These are phyloP conservation scores for Suhomyces panamericanus DNA, from an alignment of 1,139 yeast genomes.

Conservation along the genomic window DNA sequence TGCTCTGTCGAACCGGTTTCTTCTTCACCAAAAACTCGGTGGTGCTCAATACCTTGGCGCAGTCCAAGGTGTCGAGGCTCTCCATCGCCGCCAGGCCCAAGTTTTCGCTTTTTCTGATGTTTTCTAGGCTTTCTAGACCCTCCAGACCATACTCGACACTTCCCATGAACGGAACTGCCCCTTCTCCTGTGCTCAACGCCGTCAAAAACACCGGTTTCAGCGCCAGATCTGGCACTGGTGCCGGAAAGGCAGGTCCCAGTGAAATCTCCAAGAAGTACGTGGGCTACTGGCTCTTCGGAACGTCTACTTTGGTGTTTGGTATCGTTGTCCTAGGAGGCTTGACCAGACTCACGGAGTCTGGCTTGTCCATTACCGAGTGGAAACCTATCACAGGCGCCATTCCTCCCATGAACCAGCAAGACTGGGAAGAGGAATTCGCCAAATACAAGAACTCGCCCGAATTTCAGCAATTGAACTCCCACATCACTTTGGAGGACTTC, in stretches of 20 bases:
- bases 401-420: conserved; percentile 77
- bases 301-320: conserved; percentile 88
- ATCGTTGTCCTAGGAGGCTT: conserved; percentile 96
- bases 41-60: conserved; percentile 33
- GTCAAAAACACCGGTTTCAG: conserved; percentile 4
- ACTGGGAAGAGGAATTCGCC: conserved; percentile 83
- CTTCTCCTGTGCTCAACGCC: conserved; percentile 5
- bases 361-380: conserved; percentile 97
- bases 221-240: conserved; percentile 3
- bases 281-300: conserved; percentile 90
- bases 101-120: conserved; percentile 2
- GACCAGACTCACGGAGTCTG: conserved; percentile 93
- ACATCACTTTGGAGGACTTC: conserved; percentile 88
- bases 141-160: conserved; percentile 16
- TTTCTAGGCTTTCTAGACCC: conserved; percentile 5
- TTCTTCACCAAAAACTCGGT: conserved; percentile 46
- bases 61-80: conserved; percentile 22
- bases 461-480: conserved; percentile 83
- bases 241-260: conserved; percentile 14
- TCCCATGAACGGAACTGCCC: conserved; percentile 1
- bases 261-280: conserved; percentile 50
- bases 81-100: conserved; percentile 14
- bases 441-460: conserved; percentile 89
- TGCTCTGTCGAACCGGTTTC: conserved; percentile 43
- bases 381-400: conserved; percentile 93